Conservation (phyloP, 179 eudicot species). For the Beta macrorhiza region DNA sequence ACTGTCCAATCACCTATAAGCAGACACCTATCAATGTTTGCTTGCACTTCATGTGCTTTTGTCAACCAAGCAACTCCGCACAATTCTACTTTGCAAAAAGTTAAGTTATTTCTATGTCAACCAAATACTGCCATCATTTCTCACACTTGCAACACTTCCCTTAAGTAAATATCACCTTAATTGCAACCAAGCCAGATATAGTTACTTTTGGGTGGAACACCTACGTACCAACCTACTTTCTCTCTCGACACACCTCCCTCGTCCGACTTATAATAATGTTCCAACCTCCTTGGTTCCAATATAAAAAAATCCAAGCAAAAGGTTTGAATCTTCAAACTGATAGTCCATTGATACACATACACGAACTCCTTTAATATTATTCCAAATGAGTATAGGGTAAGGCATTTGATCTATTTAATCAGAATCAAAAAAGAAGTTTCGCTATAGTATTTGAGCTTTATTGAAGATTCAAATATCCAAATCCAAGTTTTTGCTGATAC, state of each 20-base stretch:
- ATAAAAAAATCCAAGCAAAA: neutral
- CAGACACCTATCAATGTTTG: neutral
- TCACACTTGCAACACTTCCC: too few species aligned
- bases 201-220: too few species aligned
- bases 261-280: too few species aligned
- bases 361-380: neutral
- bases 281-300: too few species aligned
- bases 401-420: neutral
- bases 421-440: neutral
- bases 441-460: too few species aligned
- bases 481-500: neutral
- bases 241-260: too few species aligned
- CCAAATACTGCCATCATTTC: neutral
- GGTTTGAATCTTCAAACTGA: neutral
- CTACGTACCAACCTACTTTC: too few species aligned
- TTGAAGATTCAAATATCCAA: neutral
- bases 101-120: too few species aligned
- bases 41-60: neutral
- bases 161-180: too few species aligned
- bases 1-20: neutral
- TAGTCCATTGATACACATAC: neutral
- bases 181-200: too few species aligned
- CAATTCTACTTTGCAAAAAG: neutral
- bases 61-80: neutral
- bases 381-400: neutral